These are phyloP conservation scores for Blastomyces parvus DNA, from an alignment of 2,329 filamentous ascomycete species.

Conservation along the genomic window DNA sequence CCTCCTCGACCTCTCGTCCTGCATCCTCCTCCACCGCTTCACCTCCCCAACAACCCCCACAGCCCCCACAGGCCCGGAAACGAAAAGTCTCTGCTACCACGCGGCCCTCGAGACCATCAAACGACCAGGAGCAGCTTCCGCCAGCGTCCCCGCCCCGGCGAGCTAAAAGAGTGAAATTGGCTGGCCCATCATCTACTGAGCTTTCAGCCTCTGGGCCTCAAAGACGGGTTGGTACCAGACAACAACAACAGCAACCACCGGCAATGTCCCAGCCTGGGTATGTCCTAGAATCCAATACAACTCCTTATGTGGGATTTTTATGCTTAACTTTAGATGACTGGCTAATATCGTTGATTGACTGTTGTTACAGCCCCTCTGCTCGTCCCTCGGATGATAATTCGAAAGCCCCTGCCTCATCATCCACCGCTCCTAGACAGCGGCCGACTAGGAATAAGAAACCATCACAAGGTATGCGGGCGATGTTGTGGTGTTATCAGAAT, in stretches of 20 bases:
- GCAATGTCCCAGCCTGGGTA: slow-evolving; percentile 37
- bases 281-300: slow-evolving; percentile 14
- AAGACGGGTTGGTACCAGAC: slow-evolving; percentile 33
- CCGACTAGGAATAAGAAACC: slow-evolving; percentile 62
- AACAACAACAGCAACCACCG: slow-evolving; percentile 19
- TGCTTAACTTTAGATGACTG: slow-evolving; percentile 11
- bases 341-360: slow-evolving; percentile 16
- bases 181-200: slow-evolving; percentile 37
- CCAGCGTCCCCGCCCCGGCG: slow-evolving; percentile 39
- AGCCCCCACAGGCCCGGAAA: slow-evolving; percentile 53
- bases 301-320: neutral
- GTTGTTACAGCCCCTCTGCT: slow-evolving; percentile 48
- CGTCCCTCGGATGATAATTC: slow-evolving; percentile 56
- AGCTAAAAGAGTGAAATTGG: slow-evolving; percentile 62
- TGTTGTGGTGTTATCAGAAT: neutral
- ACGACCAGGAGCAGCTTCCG: slow-evolving; percentile 12
- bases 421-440: slow-evolving; percentile 58
- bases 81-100: slow-evolving; percentile 54
- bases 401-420: slow-evolving; percentile 45
- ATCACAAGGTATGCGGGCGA: slow-evolving; percentile 38
- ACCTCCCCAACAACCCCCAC: slow-evolving; percentile 25
- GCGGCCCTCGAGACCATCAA: slow-evolving; percentile 33
- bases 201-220: slow-evolving; percentile 37
- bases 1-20: slow-evolving; percentile 44
- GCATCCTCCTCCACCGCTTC: slow-evolving; percentile 31